phyloP scores from a whole-genome alignment of 768 basidiomycete species.

The Suillus alpinus region DNA sequence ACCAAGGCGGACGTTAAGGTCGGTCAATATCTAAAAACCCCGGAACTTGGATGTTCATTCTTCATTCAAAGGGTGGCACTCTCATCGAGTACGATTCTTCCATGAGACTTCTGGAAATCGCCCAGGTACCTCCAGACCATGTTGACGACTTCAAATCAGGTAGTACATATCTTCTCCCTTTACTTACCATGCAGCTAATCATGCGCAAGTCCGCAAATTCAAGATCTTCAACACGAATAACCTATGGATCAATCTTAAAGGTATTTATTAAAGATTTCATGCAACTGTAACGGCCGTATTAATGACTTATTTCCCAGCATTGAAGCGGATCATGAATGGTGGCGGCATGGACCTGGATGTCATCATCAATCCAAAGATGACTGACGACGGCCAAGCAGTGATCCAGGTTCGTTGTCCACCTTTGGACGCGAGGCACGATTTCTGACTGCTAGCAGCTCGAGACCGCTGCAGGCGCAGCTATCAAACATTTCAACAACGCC shows the following conservation, averaged over 20 bases:
- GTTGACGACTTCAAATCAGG: constrained; percentile 91
- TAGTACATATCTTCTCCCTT: constrained; percentile 23
- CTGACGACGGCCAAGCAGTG: constrained; percentile 82
- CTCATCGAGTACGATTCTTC: constrained; percentile 89
- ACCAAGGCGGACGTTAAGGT: constrained; percentile 81
- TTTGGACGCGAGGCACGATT: constrained; percentile 7
- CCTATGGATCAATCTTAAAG: constrained; percentile 75
- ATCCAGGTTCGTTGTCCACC: constrained; percentile 52
- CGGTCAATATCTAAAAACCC: background rate
- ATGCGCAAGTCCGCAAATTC: constrained; percentile 71
- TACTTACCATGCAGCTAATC: constrained; percentile 3
- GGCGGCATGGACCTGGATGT: constrained; percentile 91
- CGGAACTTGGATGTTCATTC: background rate
- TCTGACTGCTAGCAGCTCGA: constrained; percentile 51
- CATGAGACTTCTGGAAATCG: constrained; percentile 87
- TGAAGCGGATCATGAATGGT: constrained; percentile 86
- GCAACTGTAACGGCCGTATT: background rate
- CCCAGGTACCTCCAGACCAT: constrained; percentile 91
- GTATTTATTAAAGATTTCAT: constrained; percentile 31
- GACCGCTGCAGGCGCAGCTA: constrained; percentile 90
- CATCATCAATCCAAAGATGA: constrained; percentile 89
- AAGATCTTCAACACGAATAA: constrained; percentile 92
- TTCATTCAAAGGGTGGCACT: constrained; percentile 62
- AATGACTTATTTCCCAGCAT: constrained; percentile 43
- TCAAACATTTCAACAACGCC: constrained; percentile 90